Conservation (phyloP, 225 moss, liverwort and hornwort genomes). For the Marchantia paleacea region DNA sequence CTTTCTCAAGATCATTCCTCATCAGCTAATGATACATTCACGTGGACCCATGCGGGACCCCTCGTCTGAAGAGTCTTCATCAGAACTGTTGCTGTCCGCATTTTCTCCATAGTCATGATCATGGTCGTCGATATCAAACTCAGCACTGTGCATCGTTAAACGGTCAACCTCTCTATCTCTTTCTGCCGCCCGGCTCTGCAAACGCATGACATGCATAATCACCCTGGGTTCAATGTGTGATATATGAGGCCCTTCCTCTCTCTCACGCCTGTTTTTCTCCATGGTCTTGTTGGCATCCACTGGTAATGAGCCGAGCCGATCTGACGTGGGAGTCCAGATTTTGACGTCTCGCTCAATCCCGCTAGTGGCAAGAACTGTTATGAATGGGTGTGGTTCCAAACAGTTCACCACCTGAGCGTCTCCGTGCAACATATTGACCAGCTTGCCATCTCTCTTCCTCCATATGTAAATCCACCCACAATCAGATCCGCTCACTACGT, state of each 20-base stretch:
- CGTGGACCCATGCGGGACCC: slow-evolving; percentile 58
- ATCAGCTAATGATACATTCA: slow-evolving; percentile 85
- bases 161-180: slow-evolving; percentile 35
- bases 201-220: slow-evolving; percentile 64
- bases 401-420: slow-evolving; percentile 83
- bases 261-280: slow-evolving; percentile 61
- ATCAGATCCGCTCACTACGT: slow-evolving; percentile 88
- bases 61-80: slow-evolving; percentile 68
- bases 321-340: slow-evolving; percentile 79
- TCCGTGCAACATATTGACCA: slow-evolving; percentile 70
- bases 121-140: slow-evolving; percentile 48
- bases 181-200: slow-evolving; percentile 58
- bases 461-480: slow-evolving; percentile 91
- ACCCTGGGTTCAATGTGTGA: slow-evolving; percentile 50
- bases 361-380: slow-evolving; percentile 78
- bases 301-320: slow-evolving; percentile 54
- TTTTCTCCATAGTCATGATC: slow-evolving; percentile 48
- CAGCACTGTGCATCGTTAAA: slow-evolving; percentile 49
- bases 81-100: slow-evolving; percentile 66
- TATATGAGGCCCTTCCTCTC: slow-evolving; percentile 53
- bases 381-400: slow-evolving; percentile 78
- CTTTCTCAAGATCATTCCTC: background rate
- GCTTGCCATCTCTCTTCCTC: slow-evolving; percentile 75
- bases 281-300: slow-evolving; percentile 64
- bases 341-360: slow-evolving; percentile 77